phyloP scores from a whole-genome alignment of 768 basidiomycete species.

The Gloeopeniophorella convolvens region DNA sequence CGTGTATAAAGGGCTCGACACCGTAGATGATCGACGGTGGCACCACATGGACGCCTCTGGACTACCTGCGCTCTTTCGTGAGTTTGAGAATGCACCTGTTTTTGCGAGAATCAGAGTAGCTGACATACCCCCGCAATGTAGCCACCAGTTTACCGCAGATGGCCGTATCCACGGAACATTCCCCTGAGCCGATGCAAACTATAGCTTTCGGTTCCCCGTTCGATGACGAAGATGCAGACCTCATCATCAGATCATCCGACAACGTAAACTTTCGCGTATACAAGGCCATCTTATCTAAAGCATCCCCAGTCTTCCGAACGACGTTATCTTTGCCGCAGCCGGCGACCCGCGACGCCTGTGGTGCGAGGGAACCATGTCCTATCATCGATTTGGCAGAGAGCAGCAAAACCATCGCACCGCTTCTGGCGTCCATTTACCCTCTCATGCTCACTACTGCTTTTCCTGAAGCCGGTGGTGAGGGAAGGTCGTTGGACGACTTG shows the following conservation, averaged over 20 bases:
- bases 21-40: no score
- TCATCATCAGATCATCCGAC: slow-evolving; percentile 3
- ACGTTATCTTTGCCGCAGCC: not conserved
- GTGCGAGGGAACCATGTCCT: not conserved
- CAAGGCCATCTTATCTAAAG: not conserved
- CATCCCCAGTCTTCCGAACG: slow-evolving; percentile 2
- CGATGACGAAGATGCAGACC: not conserved
- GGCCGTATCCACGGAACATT: not conserved
- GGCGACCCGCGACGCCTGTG: not conserved
- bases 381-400: not conserved
- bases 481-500: not conserved
- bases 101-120: no score
- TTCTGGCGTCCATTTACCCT: not conserved
- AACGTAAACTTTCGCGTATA: not conserved
- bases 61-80: no score
- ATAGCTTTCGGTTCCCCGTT: not conserved
- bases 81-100: no score
- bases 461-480: no score
- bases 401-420: not conserved
- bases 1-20: no score
- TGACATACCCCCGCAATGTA: no score
- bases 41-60: no score
- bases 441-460: no score
- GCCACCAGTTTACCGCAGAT: not conserved
- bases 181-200: not conserved